These are phyloP conservation scores for Trypethelium eluteriae DNA, from an alignment of 495 filamentous ascomycete genomes.

Conservation along the genomic window DNA sequence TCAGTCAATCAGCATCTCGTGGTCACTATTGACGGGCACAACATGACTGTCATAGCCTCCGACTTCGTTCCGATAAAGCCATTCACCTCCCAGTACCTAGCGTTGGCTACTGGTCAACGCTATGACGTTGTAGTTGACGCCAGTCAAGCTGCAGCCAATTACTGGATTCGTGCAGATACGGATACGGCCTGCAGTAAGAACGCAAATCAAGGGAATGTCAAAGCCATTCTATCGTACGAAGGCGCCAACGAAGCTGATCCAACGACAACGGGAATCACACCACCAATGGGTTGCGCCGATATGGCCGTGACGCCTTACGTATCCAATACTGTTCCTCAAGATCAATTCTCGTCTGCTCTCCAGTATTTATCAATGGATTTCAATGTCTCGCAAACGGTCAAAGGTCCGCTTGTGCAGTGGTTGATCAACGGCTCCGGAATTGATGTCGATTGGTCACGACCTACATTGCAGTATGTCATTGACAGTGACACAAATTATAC, in stretches of 20 bases:
- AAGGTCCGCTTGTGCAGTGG: conserved; percentile 28
- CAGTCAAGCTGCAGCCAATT: conserved; percentile 32
- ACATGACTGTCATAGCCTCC: conserved; percentile 31
- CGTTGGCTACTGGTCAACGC: conserved; percentile 34
- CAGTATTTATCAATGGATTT: neutral
- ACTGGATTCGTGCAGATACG: conserved; percentile 34
- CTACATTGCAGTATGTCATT: conserved; percentile 34
- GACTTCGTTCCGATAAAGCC: conserved; percentile 36
- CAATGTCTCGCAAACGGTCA: neutral
- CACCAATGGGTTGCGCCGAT: neutral
- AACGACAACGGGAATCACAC: conserved; percentile 13
- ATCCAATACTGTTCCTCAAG: neutral
- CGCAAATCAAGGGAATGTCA: conserved; percentile 17
- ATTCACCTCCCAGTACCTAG: conserved; percentile 23
- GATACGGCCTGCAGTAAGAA: conserved; percentile 20
- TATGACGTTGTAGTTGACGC: conserved; percentile 38
- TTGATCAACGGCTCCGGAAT: conserved; percentile 33
- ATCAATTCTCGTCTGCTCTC: neutral
- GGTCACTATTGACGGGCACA: conserved; percentile 34
- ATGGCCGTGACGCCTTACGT: neutral
- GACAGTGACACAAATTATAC: conserved; percentile 30
- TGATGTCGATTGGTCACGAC: conserved; percentile 32
- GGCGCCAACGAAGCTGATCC: conserved; percentile 24
- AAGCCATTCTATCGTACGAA: conserved; percentile 32
- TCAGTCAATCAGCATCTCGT: conserved; percentile 30